Base-by-base conservation (phyloP, 169 alveolate species). In the Plasmodium blacklocki region DNA sequence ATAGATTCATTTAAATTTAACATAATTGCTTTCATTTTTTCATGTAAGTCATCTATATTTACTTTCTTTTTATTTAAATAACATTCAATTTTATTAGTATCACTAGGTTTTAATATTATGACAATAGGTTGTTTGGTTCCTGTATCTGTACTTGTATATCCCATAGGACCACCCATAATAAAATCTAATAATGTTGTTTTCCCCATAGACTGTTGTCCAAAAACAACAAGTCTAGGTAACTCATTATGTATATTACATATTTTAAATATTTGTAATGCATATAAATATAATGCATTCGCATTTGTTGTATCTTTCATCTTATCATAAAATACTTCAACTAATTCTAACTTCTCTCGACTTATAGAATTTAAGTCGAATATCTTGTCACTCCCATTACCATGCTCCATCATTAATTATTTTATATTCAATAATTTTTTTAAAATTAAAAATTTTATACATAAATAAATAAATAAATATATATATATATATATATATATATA, bases 151-250 rank as follows among this genome's bases (percentile, higher is more conserved):
- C 96, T 92, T 8, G 96, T 93, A 90, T 95, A 96, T 1, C 98
- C 98, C 67, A 96, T 95, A 3, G 98, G 98, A 19, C 97, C 98
- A 9, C 98, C 98, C 97, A 96, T 96, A 66, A 96, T 95, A 74
- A 91, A 96, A 76, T 96, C 98, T 50, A 94, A 89, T 39, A 96
- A 94, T 1, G 98, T 96, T 8, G 98, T 96, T 71, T 96, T 96
- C 21, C 98, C 98, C 98, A 96, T 96, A 47, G 96, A 93, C 90
- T 96, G 98, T 63, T 96, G 98, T 7, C 98, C 98, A 62, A 96
- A 96, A 32, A 96, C 97, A 14, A 96, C 98, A 15, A 96, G 91
- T 43, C 98, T 73, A 6, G 98, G 98, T n/a, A 96, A 94, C 64
- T 96, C 98, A 11, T 96, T 97, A 45, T 91, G 96, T 2, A 96